A percentile compares a stretch with the other conserved stretches of the same genome.
Evolutionary conservation across 2,329 filamentous ascomycete species (phyloP).

Genomic region (Cercospora janseana): DNA sequence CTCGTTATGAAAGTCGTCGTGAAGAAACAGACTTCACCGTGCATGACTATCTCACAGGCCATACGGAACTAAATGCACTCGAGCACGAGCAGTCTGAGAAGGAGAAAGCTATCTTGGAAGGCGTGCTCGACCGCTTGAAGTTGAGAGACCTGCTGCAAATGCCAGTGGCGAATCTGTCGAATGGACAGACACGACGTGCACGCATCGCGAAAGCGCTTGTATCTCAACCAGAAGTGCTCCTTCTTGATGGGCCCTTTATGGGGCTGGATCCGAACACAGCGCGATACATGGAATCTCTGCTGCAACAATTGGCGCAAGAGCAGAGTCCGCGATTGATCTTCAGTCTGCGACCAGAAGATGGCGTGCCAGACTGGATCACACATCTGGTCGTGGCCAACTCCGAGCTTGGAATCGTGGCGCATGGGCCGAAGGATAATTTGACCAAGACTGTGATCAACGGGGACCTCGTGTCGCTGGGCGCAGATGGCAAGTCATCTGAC

Average conservation of each 20-base stretch:
- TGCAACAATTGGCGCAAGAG: constrained; percentile 65
- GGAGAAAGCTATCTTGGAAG: constrained; percentile 54
- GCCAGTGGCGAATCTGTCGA: constrained; percentile 86
- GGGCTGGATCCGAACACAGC: constrained; percentile 85
- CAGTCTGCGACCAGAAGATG: constrained; percentile 79
- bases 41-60: constrained; percentile 73
- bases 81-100: constrained; percentile 47
- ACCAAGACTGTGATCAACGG: not conserved
- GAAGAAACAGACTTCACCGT: constrained; percentile 88
- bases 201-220: constrained; percentile 85
- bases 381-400: constrained; percentile 72
- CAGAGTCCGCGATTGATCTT: constrained; percentile 71
- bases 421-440: constrained; percentile 60
- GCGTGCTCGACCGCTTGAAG: constrained; percentile 67
- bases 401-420: constrained; percentile 62
- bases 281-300: constrained; percentile 66
- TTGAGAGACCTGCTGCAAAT: constrained; percentile 69
- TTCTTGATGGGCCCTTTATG: constrained; percentile 95
- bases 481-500: not conserved
- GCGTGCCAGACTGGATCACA: constrained; percentile 85
- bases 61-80: constrained; percentile 77
- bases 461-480: not conserved
- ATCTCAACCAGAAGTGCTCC: constrained; percentile 71
- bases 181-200: constrained; percentile 84
- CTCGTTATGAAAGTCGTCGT: constrained; percentile 82